A percentile compares a stretch with the other conserved stretches of the same genome.
phyloP scores from a whole-genome alignment of 352 stramenopile genomes.

The Aphanomyces euteiches region DNA sequence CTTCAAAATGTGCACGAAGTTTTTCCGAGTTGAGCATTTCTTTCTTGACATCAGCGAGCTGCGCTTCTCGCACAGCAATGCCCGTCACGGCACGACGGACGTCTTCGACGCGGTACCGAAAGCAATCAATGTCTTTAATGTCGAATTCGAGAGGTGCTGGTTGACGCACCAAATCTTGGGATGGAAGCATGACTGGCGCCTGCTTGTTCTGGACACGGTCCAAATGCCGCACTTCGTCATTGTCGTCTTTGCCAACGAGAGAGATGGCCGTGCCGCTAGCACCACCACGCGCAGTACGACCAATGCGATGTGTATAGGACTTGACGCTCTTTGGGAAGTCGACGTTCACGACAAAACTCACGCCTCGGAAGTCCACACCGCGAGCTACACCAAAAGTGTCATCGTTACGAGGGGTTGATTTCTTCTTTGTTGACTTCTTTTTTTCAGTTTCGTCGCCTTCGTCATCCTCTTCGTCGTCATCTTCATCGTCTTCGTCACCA shows the following conservation, averaged over 20 bases:
- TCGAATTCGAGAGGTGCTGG: conserved; percentile 96
- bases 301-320: conserved; percentile 98
- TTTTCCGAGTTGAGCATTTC: conserved; percentile 98
- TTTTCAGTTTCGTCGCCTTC: conserved; percentile 47
- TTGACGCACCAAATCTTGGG: conserved; percentile 87
- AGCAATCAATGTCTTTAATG: conserved; percentile 97
- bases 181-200: conserved; percentile 67
- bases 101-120: conserved; percentile 96
- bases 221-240: conserved; percentile 81
- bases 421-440: conserved; percentile 32
- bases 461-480: conserved; percentile 41
- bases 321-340: conserved; percentile 94
- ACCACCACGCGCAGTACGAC: conserved; percentile 95
- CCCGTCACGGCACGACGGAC: conserved; percentile 93
- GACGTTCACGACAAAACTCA: conserved; percentile 99
- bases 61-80: conserved; percentile 91
- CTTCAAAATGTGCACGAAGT: conserved; percentile 95
- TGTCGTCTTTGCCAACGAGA: conserved; percentile 83
- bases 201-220: conserved; percentile 90
- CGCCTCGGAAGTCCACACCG: conserved; percentile 97
- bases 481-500: conserved; percentile 38
- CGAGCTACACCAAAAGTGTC: conserved; percentile 94
- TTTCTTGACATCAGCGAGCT: conserved; percentile 94
- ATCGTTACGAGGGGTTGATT: conserved; percentile 57
- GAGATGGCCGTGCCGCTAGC: conserved; percentile 95